Evolutionary conservation across 2,329 filamentous ascomycete species (phyloP), one percentile per base, ranked within the genome.

Genomic region (Paraphoma chrysanthemicola): DNA sequence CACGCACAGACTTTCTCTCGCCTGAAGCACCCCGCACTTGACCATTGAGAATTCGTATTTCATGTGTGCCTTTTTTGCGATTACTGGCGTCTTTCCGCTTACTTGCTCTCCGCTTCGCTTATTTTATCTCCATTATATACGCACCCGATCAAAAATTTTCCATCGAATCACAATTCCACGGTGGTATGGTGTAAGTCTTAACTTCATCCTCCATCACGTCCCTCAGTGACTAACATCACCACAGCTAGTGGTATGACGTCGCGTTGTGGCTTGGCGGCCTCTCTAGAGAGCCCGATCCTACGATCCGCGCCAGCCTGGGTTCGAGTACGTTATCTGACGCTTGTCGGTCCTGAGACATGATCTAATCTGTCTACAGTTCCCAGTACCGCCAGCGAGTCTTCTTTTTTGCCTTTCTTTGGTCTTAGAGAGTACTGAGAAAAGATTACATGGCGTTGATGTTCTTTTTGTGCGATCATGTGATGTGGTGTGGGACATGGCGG

Each of bases 181-280:
- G 69, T 72, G 71, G 69, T 72, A 66, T 74, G 71, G 67, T 71
- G 33, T 36, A 36, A 4, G 33, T 36, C 14, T 23, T 33, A 7
- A 33, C 31, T 33, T 33, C 31, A 33, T 12, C 12, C 33, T 6
- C 14, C 33, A 36, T 3, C 33, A 36, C 33, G 7, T 36, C 33
- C 9, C 33, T 10, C 33, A 4, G 14, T 36, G 6, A 36, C 33
- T 36, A 36, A 36, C 33, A 36, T 10, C 14, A 36, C 33, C 33
- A 6, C 33, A 36, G 33, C 72, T 75, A 75, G 72, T 71, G 72
- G 72, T 75, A 75, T 75, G 72, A 75, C 72, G 72, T 75, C 72
- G 70, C 72, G 72, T 75, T 75, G 72, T 75, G 72, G 71, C 12
- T 69, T 69, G 65, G 67, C 67, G 67, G 58, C 54, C 52, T 59